These are phyloP conservation scores for Tephrocybe sp. DNA, from an alignment of 768 basidiomycete genomes.

Conservation along the genomic window DNA sequence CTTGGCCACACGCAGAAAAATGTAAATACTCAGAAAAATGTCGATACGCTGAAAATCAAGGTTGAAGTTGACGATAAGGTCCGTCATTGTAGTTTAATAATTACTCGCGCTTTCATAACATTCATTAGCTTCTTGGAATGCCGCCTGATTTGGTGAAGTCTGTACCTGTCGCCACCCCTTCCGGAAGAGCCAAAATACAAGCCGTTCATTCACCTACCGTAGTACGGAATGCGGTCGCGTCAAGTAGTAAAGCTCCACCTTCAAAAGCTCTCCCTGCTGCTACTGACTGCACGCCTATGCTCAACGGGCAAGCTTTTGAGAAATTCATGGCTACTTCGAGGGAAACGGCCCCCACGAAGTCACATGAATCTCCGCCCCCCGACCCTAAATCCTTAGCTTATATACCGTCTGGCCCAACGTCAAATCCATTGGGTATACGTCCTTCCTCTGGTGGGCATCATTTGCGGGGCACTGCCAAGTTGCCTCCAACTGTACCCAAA, in stretches of 20 bases:
- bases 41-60: neutral
- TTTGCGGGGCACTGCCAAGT: slow-evolving; percentile 13
- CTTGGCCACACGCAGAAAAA: too few species aligned
- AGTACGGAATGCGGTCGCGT: slow-evolving; percentile 30
- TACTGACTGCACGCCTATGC: slow-evolving; percentile 3
- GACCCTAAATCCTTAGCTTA: slow-evolving; percentile 36
- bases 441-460: slow-evolving; percentile 32
- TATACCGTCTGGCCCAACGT: slow-evolving; percentile 39
- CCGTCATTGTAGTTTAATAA: neutral
- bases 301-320: slow-evolving; percentile 20
- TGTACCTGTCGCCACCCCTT: neutral
- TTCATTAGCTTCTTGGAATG: neutral
- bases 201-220: neutral
- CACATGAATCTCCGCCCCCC: slow-evolving; percentile 27
- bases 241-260: slow-evolving; percentile 31
- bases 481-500: slow-evolving; percentile 26
- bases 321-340: slow-evolving; percentile 16
- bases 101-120: neutral
- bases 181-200: neutral
- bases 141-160: neutral
- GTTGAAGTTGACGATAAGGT: slow-evolving; percentile 2
- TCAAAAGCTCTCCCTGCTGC: neutral
- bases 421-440: slow-evolving; percentile 54
- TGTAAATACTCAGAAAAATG: neutral
- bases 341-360: neutral